Evolutionary conservation across 179 eudicot species (phyloP), one percentile per base, ranked within the genome.

Genomic region (Patellifolia procumbens): DNA sequence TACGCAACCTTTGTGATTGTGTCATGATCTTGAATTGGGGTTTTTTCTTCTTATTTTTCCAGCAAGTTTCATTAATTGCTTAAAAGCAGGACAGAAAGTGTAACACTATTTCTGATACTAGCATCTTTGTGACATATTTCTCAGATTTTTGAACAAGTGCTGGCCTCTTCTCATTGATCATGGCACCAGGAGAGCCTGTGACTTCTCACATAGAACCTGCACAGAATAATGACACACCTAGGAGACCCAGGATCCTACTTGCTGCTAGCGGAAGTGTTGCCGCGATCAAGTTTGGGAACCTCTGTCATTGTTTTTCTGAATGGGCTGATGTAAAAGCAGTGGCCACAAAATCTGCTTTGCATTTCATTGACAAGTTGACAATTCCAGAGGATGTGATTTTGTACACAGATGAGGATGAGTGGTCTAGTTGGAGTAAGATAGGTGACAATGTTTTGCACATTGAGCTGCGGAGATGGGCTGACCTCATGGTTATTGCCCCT

Each of bases 251-350:
- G 64, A 89, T 95, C 74, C 88, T 93, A 48, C 90, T 95, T 62
- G 98, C 99, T 78, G 97, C 97, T 37, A 93, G 99, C 84, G 99
- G 99, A 82, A 95, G 99, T 88, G 99, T 95, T 48, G 97, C 99
- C 70, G 85, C 99, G 16, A 89, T 95, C 55, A 93, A 95, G 80
- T 93, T 95, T 77, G 95, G 88, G 32, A 91, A 90, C 79, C 92
- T 93, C 39, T 95, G 98, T 77, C 87, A 77, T 79, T 86, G 92
- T 69, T 95, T 95, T 76, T 89, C 89, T 34, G 99, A 95, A 72
- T 95, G 99, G 99, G 98, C 97, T 22, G 99, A 95, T 75, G 96
- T 95, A 26, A 95, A 79, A 84, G 98, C 94, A 66, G 94, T 93
- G 75, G 91, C 87, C 24, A 89, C 93, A 88, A 78, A 78, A 64